Conservation (phyloP, 164 flowering plant species). For the Hamamelis virginiana region DNA sequence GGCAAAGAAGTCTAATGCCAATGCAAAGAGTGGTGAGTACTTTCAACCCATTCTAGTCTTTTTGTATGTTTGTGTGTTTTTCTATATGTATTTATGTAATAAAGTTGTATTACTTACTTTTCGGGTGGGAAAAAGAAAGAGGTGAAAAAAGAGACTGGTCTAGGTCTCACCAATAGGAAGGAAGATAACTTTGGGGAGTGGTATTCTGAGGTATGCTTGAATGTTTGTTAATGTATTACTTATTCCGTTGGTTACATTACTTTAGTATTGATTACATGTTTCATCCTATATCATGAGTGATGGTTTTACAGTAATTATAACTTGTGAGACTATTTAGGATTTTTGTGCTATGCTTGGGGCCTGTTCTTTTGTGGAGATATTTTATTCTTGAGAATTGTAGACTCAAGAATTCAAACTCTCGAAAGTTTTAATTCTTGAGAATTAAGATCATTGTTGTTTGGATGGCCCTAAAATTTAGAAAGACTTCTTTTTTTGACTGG, state of each 20-base stretch:
- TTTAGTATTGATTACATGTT: background rate
- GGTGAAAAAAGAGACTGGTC: constrained; percentile 90
- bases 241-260: background rate
- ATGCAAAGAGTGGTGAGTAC: constrained; percentile 19
- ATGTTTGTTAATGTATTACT: background rate
- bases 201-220: constrained; percentile 82
- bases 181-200: constrained; percentile 96
- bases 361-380: too few species aligned
- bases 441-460: too few species aligned
- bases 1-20: constrained; percentile 16
- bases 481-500: too few species aligned
- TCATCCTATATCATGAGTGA: background rate
- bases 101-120: background rate
- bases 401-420: too few species aligned
- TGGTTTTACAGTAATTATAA: too few species aligned
- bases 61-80: background rate
- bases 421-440: too few species aligned
- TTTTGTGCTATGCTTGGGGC: too few species aligned
- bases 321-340: too few species aligned
- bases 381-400: too few species aligned
- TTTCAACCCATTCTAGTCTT: background rate
- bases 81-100: background rate
- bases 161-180: constrained; percentile 77
- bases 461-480: too few species aligned
- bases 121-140: constrained; percentile 72